Evolutionary conservation across 1,284 basidiomycete species (phyloP).

Genomic region (Boletus austroedulis): DNA sequence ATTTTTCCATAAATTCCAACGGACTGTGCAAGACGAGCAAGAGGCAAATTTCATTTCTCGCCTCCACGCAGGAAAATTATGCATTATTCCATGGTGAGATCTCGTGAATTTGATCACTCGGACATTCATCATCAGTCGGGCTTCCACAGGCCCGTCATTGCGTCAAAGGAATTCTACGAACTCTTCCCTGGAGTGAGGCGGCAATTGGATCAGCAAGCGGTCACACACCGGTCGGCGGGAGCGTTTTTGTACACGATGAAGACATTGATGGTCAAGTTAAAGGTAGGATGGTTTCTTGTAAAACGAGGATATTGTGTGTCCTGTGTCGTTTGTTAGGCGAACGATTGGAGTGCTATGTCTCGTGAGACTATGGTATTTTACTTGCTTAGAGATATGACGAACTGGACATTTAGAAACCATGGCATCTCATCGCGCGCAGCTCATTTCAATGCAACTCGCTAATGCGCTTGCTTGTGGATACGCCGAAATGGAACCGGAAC

Average conservation of each 20-base stretch:
- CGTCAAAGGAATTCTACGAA: slow-evolving; percentile 56
- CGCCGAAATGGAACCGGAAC: slow-evolving; percentile 44
- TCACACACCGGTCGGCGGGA: slow-evolving; percentile 50
- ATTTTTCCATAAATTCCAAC: slow-evolving; percentile 52
- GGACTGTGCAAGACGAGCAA: slow-evolving; percentile 58
- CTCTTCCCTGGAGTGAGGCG: slow-evolving; percentile 49
- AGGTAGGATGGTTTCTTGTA: slow-evolving; percentile 39
- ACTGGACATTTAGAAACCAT: slow-evolving; percentile 56
- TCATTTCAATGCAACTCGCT: slow-evolving; percentile 41
- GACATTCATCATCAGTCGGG: neutral
- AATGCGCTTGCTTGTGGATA: slow-evolving; percentile 49
- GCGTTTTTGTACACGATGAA: slow-evolving; percentile 56
- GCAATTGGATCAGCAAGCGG: slow-evolving; percentile 44
- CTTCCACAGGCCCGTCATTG: slow-evolving; percentile 54
- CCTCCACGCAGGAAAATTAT: slow-evolving; percentile 51
- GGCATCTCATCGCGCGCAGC: slow-evolving; percentile 50
- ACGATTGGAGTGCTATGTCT: slow-evolving; percentile 61
- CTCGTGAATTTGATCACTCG: neutral
- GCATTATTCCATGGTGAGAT: slow-evolving; percentile 52
- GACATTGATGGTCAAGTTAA: slow-evolving; percentile 64
- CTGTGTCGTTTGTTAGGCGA: slow-evolving; percentile 40
- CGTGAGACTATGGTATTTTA: slow-evolving; percentile 38
- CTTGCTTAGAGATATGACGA: neutral
- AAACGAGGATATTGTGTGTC: too few relatives aligned
- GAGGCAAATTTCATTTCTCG: slow-evolving; percentile 59